Base-by-base conservation (phyloP, 2,329 filamentous ascomycete species). In the Aspergillus unguis region DNA sequence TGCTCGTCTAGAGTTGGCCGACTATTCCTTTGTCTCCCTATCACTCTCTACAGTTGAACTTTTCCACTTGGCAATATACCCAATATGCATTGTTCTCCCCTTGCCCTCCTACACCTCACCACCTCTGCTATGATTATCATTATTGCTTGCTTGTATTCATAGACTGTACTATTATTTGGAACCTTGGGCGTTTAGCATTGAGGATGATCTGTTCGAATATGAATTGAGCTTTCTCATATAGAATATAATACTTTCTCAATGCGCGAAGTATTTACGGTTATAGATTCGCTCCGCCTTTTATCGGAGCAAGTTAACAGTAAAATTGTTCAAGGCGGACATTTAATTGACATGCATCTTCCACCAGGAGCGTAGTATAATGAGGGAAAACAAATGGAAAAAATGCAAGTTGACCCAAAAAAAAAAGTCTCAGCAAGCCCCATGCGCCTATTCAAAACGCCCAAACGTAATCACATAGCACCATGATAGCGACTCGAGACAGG, bases 1-100 rank as follows among this genome's bases (percentile, higher is more conserved):
- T 84, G 50, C 71, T 85, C 44, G 73, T 83, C 41, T 82, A 68
- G 48, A 47, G 36, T 23, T 23, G n/a, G 8, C 6, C 5, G 23
- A 23, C n/a, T 17, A 17, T 17, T 17, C 17, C 17, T 17, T 17
- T 17, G 17, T 17, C 17, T 17, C n/a, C 37, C 6, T 11, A n/a
- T 38, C 31, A 5, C 26, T 6, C 25, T 44, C 26, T 43, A 6
- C 23, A 31, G 9, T 32, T 33, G 27, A 41, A 27, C 46, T 2
- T 48, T 49, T 33, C 17, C 35, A n/a, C 27, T 28, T 44, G 32
- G 41, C 41, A 44, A 45, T 50, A 50, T 50, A 50, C 41, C 48
- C 48, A 28, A 9, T 33, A 28, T 50, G 33, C 41, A 38, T 50
- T 45, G 17, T 53, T 50, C 35, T 44, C 35, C 6, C 44, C 35